Evolutionary conservation across 306 rosid genomes (phyloP).

Genomic region (Sophora flavescens): DNA sequence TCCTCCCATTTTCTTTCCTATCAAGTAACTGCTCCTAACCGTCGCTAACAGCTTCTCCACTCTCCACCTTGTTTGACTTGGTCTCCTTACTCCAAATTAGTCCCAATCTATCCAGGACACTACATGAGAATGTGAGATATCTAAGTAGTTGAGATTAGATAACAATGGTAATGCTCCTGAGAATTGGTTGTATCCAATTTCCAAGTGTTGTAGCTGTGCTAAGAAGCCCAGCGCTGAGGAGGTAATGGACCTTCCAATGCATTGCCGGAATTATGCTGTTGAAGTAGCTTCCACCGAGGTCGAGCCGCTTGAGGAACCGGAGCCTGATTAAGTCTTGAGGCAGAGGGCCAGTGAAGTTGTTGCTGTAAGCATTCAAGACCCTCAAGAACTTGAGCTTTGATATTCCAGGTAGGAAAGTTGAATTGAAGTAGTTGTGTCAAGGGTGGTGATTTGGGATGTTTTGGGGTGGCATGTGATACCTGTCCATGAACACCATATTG

Average conservation of each 20-base stretch:
- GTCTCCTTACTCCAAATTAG: no score
- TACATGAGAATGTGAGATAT: conserved; percentile 69
- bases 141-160: conserved; percentile 71
- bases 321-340: conserved; percentile 66
- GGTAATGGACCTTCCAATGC: conserved; percentile 71
- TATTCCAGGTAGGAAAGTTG: conserved; percentile 83
- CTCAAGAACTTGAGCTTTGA: conserved; percentile 79
- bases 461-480: conserved; percentile 80
- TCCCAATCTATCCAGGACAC: no score
- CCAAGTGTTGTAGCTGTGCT: conserved; percentile 70
- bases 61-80: no score
- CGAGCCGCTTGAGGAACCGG: conserved; percentile 73
- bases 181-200: conserved; percentile 82
- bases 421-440: conserved; percentile 79
- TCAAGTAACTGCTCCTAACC: no score
- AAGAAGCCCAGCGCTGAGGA: conserved; percentile 60
- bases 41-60: no score
- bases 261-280: no score
- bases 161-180: conserved; percentile 66
- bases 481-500: conserved; percentile 90
- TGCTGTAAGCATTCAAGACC: conserved; percentile 80
- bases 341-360: conserved; percentile 78
- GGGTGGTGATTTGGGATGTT: conserved; percentile 58
- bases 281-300: conserved; percentile 96
- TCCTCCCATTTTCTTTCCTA: no score